Percentiles rank a stretch among this genome's conserved stretches.
Evolutionary conservation across 345 rosid genomes (phyloP).

Genomic region (Hibiscus tridactylites): DNA sequence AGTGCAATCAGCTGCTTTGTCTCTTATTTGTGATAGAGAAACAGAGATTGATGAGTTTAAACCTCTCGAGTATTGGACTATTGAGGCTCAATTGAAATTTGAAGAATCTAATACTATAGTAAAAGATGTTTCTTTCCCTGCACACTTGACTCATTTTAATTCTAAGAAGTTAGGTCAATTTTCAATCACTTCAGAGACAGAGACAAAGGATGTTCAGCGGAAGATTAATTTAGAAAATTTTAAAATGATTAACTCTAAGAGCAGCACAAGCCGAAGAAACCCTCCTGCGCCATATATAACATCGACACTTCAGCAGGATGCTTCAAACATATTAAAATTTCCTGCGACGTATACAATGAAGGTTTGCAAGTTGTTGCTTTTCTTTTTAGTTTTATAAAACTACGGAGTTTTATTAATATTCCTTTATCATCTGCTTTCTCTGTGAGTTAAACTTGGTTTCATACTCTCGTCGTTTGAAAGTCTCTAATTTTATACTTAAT

Average conservation of each 20-base stretch:
- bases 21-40: conserved; percentile 90
- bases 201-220: conserved; percentile 50
- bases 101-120: conserved; percentile 13
- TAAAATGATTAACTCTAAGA: conserved; percentile 51
- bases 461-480: neutral
- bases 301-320: conserved; percentile 98
- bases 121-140: conserved; percentile 25
- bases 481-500: neutral
- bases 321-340: conserved; percentile 82
- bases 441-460: neutral
- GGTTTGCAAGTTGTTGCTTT: conserved; percentile 31
- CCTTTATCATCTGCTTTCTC: no score
- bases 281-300: conserved; percentile 97
- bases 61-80: conserved; percentile 76
- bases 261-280: conserved; percentile 46
- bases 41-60: conserved; percentile 76
- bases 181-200: conserved; percentile 50
- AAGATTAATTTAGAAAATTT: conserved; percentile 43
- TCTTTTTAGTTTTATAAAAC: neutral
- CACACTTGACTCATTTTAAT: conserved; percentile 59
- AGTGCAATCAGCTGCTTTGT: conserved; percentile 94
- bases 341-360: conserved; percentile 70
- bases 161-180: conserved; percentile 65
- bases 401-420: neutral
- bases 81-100: conserved; percentile 29